A percentile compares a stretch with the other conserved stretches of the same genome.
These are phyloP conservation scores for Pseudoneurospora amorphoporcata DNA, from an alignment of 495 filamentous ascomycete species.

Conservation along the genomic window DNA sequence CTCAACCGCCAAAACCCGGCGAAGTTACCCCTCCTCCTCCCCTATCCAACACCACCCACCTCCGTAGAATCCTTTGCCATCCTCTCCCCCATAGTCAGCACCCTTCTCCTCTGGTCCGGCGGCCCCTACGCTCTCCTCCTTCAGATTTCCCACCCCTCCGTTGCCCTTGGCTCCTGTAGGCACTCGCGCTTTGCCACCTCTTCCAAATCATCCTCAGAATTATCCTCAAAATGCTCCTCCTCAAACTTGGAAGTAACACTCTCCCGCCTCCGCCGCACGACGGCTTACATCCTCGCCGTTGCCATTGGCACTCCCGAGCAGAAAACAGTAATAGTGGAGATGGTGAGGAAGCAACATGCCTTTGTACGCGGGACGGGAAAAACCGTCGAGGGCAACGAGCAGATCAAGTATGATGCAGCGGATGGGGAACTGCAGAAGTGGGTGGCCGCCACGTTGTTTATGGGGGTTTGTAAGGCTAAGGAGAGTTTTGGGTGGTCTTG, in stretches of 20 bases:
- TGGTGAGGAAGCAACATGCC: constrained; percentile 4
- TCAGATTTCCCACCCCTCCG: constrained; percentile 5
- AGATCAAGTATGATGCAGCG: constrained; percentile 7
- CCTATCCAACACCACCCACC: background rate
- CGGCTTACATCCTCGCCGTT: constrained; percentile 4
- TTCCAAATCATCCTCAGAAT: background rate
- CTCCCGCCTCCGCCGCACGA: constrained; percentile 6
- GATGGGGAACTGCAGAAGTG: constrained; percentile 17
- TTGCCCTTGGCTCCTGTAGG: constrained; percentile 5
- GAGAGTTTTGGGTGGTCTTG: background rate
- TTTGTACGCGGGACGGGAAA: background rate
- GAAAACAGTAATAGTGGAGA: background rate
- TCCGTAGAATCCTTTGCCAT: background rate
- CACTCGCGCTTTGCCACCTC: constrained; percentile 7
- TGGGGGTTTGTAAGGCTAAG: background rate
- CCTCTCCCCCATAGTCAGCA: background rate
- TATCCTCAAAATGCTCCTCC: no score
- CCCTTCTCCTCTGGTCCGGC: constrained; percentile 6
- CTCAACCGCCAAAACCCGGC: background rate
- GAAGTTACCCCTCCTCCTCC: background rate
- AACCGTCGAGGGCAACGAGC: background rate
- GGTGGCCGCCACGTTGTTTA: constrained; percentile 15
- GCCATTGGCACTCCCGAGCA: background rate
- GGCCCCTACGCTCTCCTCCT: constrained; percentile 8
- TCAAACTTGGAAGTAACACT: background rate